phyloP scores from a whole-genome alignment of 352 stramenopile genomes.

The Phytophthora nicotianae region DNA sequence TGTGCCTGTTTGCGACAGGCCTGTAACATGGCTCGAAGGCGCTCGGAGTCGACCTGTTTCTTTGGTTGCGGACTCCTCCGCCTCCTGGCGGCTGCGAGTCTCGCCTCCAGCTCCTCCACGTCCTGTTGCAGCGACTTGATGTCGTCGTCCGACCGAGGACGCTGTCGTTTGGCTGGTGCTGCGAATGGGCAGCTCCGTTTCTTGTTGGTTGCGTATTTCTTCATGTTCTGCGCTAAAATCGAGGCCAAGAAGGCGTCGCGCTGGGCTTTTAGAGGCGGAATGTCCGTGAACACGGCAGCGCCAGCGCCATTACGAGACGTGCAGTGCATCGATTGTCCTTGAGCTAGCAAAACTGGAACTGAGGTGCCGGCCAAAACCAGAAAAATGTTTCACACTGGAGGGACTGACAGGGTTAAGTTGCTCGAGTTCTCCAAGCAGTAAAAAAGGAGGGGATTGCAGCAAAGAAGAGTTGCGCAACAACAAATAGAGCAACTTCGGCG shows the following conservation, averaged over 20 bases:
- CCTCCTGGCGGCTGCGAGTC: constrained; percentile 18
- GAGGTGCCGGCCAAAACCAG: neutral
- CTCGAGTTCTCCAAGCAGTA: constrained; percentile 6
- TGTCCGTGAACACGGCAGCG: constrained; percentile 20
- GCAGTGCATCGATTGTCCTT: constrained; percentile 25
- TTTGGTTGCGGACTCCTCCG: constrained; percentile 3
- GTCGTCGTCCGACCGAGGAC: constrained; percentile 19
- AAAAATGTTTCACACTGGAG: constrained; percentile 10
- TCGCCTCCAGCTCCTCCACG: constrained; percentile 32
- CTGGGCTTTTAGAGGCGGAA: constrained; percentile 11
- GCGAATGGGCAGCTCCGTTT: constrained; percentile 33
- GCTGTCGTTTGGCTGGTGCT: constrained; percentile 2
- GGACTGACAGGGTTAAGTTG: neutral
- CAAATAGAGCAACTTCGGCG: neutral
- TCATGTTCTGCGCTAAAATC: constrained; percentile 29
- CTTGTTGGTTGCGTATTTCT: constrained; percentile 13
- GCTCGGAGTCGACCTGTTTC: constrained; percentile 14
- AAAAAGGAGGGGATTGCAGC: constrained; percentile 4
- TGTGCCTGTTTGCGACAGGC: constrained; percentile 18
- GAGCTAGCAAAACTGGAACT: constrained; percentile 26
- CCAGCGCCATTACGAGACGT: constrained; percentile 25
- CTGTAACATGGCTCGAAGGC: constrained; percentile 25
- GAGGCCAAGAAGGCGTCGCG: constrained; percentile 26
- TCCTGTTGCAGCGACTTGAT: constrained; percentile 29
- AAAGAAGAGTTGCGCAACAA: constrained; percentile 7